Base-by-base conservation (phyloP, 306 rosid species). In the Abrus pulchellus region DNA sequence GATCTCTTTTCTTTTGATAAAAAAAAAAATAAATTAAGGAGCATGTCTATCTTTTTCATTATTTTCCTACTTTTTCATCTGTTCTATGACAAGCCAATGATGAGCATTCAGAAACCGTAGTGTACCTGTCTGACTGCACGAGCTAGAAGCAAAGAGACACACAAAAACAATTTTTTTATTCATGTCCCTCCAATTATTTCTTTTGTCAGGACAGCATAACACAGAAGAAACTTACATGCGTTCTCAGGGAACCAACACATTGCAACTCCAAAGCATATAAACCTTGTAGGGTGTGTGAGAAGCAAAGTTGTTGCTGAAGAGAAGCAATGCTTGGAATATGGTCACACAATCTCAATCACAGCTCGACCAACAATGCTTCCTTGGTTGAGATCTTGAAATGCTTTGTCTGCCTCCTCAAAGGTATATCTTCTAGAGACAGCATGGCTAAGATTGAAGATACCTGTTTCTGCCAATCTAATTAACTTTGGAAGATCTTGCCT, bases 401-500 rank as follows among this genome's bases (percentile, higher is more conserved):
- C 98, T 75, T 84, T 75, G 83, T 50, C 82, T 20, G 92, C 83
- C 75, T 93, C 99, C 86, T 95, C 97, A 1, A 95, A 91, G 55
- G 78, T 89, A 87, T 95, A 95, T 68, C 3, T 91, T 86, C 92
- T 88, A 34, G 99, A 87, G 86, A 95, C 99, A 45, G 98, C 93
- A 86, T 80, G 68, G 5, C 65, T 40, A 28, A 93, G 96, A 80
- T 90, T 86, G 85, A 95, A 95, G 60, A 93, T 79, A 9, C 98
- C 99, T 9, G 91, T 67, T 83, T 95, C 99, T 72, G 99, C 98
- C 79, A 95, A 63, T 86, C 87, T 90, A 11, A 93, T 88, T 83
- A 95, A 20, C 87, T 93, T 93, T 1, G 99, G 99, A 75, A 95
- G 99, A 87, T 95, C 99, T 86, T 95, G 94, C 89, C 99, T 93